These are phyloP conservation scores for Larix sibirica DNA, from an alignment of 83 land plant genomes.

Conservation along the genomic window DNA sequence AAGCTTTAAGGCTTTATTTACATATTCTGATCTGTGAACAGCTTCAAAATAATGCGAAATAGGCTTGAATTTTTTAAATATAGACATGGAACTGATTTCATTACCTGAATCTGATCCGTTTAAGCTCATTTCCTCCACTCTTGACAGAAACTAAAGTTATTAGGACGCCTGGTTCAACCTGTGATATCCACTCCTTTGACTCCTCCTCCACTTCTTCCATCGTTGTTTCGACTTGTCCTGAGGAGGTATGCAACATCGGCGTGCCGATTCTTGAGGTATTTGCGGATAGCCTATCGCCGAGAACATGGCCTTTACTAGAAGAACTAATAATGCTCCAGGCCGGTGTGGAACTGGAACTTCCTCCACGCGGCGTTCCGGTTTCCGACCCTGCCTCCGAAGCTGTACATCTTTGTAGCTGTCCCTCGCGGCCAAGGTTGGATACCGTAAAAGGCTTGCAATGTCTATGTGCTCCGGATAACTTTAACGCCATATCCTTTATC, in stretches of 20 bases:
- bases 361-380: constrained; percentile 34
- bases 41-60: neutral
- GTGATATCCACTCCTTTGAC: constrained; percentile 89
- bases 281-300: constrained; percentile 24
- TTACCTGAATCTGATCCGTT: constrained; percentile 95
- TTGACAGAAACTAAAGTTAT: constrained; percentile 83
- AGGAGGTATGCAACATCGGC: constrained; percentile 27
- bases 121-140: constrained; percentile 88
- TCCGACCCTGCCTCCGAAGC: constrained; percentile 22
- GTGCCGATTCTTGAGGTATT: constrained; percentile 44
- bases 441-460: constrained; percentile 63
- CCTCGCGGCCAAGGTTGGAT: constrained; percentile 19
- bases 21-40: neutral
- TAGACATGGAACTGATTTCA: neutral
- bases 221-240: constrained; percentile 24
- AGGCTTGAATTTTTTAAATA: too few relatives aligned
- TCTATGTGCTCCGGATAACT: constrained; percentile 64
- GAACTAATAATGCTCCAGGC: neutral
- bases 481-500: constrained; percentile 87
- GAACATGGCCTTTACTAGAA: constrained; percentile 20
- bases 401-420: constrained; percentile 20
- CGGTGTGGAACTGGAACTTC: constrained; percentile 26
- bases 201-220: constrained; percentile 48
- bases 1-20: neutral
- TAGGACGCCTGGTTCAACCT: constrained; percentile 95